phyloP scores from a whole-genome alignment of 768 basidiomycete species.

The Lactifluus piperatus region DNA sequence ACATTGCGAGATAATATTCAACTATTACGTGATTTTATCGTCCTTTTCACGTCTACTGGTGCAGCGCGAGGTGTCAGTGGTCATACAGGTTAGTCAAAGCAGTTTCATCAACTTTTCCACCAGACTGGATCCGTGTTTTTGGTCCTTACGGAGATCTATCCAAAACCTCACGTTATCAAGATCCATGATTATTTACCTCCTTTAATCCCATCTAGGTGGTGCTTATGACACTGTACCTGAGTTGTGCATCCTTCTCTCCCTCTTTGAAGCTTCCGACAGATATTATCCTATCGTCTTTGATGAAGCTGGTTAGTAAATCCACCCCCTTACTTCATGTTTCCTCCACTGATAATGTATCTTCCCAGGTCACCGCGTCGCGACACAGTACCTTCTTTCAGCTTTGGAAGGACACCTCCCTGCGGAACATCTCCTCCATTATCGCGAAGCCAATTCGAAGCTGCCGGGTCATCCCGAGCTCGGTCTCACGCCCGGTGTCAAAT shows the following conservation, averaged over 20 bases:
- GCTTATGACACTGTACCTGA: slow-evolving; percentile 69
- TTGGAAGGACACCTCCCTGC: slow-evolving; percentile 62
- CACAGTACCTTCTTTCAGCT: slow-evolving; percentile 77
- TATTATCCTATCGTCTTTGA: slow-evolving; percentile 69
- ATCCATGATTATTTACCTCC: not conserved
- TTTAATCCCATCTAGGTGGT: slow-evolving; percentile 27
- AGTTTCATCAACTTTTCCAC: not conserved
- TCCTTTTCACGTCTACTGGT: slow-evolving; percentile 80
- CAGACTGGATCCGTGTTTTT: not conserved
- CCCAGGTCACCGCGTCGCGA: slow-evolving; percentile 81
- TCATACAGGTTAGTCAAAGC: slow-evolving; percentile 51
- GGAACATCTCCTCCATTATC: slow-evolving; percentile 77
- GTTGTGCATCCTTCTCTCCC: slow-evolving; percentile 65
- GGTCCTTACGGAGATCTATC: not conserved
- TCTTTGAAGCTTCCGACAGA: slow-evolving; percentile 57
- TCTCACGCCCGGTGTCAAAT: slow-evolving; percentile 86
- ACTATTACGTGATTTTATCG: slow-evolving; percentile 75
- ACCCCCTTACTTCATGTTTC: not conserved
- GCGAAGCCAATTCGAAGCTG: slow-evolving; percentile 77
- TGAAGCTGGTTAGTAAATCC: slow-evolving; percentile 59
- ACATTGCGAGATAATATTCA: slow-evolving; percentile 62
- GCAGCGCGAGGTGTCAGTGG: slow-evolving; percentile 82
- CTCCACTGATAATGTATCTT: slow-evolving; percentile 6
- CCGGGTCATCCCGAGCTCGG: slow-evolving; percentile 88
- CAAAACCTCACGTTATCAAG: not conserved